phyloP scores from a whole-genome alignment of 2,329 filamentous ascomycete species.

The Fonsecaea multimorphosa region DNA sequence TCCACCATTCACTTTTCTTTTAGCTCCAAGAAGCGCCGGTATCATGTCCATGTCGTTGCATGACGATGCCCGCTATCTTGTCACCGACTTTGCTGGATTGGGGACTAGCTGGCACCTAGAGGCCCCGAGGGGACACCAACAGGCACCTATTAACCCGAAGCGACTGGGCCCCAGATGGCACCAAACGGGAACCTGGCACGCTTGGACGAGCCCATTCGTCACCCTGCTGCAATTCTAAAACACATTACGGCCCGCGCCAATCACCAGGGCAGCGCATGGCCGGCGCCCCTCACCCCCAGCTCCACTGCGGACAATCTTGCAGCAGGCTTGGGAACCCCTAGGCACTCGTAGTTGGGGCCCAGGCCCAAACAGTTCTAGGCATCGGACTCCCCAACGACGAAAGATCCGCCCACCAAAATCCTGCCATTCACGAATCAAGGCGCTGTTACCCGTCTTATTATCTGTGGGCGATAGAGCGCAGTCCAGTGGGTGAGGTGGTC shows the following conservation, averaged over 20 bases:
- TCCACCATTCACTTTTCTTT: slow-evolving; percentile 9
- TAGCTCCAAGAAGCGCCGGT: slow-evolving; percentile 9
- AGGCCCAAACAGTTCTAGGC: slow-evolving; percentile 13
- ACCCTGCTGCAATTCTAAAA: slow-evolving; percentile 31
- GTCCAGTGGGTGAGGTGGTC: too few species aligned
- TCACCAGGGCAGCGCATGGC: slow-evolving; percentile 27
- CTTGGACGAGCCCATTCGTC: slow-evolving; percentile 25
- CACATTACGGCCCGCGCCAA: slow-evolving; percentile 35
- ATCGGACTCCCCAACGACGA: slow-evolving; percentile 20
- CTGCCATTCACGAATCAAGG: slow-evolving; percentile 9
- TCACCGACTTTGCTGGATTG: slow-evolving; percentile 12
- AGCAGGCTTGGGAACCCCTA: slow-evolving; percentile 4
- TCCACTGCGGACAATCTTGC: slow-evolving; percentile 25
- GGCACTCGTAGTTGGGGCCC: not conserved
- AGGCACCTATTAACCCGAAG: slow-evolving; percentile 15
- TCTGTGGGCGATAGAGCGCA: not conserved
- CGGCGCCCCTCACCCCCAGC: slow-evolving; percentile 8
- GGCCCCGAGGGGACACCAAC: not conserved
- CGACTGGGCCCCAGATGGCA: not conserved
- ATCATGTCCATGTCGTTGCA: slow-evolving; percentile 14
- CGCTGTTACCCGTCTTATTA: not conserved
- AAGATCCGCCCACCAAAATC: slow-evolving; percentile 5
- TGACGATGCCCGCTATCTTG: slow-evolving; percentile 23
- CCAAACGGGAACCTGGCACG: not conserved
- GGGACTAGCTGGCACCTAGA: slow-evolving; percentile 3